A percentile compares a stretch with the other conserved stretches of the same genome.
Evolutionary conservation across 305 asterid genomes (phyloP).

Genomic region (Fraxinus sp.): DNA sequence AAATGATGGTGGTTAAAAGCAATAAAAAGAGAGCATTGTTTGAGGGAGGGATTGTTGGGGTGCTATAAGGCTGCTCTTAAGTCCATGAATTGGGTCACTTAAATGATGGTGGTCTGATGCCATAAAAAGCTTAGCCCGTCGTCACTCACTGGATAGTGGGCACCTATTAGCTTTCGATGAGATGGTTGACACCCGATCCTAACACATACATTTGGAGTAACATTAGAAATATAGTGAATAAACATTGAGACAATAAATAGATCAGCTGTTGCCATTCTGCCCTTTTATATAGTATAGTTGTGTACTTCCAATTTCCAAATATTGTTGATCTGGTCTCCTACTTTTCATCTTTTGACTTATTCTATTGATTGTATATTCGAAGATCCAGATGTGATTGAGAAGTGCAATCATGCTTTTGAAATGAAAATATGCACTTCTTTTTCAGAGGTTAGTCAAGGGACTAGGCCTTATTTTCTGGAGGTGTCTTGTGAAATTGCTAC

Average conservation of each 20-base stretch:
- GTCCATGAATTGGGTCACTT: background rate
- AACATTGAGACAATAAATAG: background rate
- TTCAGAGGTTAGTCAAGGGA: background rate
- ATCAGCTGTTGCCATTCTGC: background rate
- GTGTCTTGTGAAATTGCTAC: background rate
- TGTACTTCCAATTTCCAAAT: background rate
- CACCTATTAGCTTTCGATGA: background rate
- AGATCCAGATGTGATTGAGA: background rate
- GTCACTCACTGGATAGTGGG: background rate
- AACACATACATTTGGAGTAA: background rate
- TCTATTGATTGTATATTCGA: background rate
- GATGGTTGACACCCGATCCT: background rate
- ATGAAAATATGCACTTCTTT: background rate
- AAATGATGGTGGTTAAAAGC: background rate
- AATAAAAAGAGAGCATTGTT: background rate
- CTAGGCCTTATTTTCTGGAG: background rate
- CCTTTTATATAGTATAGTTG: background rate
- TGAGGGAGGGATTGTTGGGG: background rate
- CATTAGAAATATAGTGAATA: background rate
- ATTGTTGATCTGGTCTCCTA: background rate
- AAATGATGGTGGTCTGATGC: background rate
- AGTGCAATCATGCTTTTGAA: background rate
- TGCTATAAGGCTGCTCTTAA: background rate
- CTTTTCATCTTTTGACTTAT: background rate
- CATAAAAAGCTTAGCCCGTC: background rate